Percentiles rank a stretch among this genome's conserved stretches.
These are phyloP conservation scores for Trichoderma afroharzianum DNA, from an alignment of 2,329 filamentous ascomycete genomes.

Conservation along the genomic window DNA sequence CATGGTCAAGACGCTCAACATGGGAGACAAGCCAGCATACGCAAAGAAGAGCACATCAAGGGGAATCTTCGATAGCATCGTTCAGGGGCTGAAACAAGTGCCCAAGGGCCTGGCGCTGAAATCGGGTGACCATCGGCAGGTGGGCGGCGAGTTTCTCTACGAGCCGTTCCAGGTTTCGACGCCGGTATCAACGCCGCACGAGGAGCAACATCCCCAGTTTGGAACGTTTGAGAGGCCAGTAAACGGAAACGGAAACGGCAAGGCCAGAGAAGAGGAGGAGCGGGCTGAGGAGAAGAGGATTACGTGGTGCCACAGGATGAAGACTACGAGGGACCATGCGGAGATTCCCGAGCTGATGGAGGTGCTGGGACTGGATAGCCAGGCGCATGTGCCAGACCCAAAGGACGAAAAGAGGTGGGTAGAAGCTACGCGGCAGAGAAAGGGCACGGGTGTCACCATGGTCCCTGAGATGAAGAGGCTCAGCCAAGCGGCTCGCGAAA, in stretches of 20 bases:
- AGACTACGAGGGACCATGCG: constrained; percentile 71
- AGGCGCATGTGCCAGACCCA: not conserved
- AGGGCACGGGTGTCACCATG: constrained; percentile 53
- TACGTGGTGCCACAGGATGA: constrained; percentile 81
- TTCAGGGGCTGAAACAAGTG: constrained; percentile 58
- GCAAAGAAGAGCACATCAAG: constrained; percentile 53
- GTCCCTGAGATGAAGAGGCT: constrained; percentile 46
- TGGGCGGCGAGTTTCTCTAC: constrained; percentile 78
- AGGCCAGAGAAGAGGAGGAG: constrained; percentile 26
- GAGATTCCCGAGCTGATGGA: constrained; percentile 65
- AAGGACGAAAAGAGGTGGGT: constrained; percentile 27
- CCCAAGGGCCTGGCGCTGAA: constrained; percentile 56
- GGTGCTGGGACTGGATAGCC: constrained; percentile 54
- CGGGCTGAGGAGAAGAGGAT: constrained; percentile 55
- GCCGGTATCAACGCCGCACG: constrained; percentile 43
- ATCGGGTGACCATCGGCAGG: constrained; percentile 63
- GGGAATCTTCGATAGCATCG: constrained; percentile 48
- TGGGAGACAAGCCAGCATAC: constrained; percentile 62
- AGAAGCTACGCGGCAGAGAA: constrained; percentile 44
- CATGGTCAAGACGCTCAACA: constrained; percentile 61
- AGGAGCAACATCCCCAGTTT: constrained; percentile 28
- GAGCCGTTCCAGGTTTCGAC: constrained; percentile 49
- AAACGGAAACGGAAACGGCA: constrained; percentile 17
- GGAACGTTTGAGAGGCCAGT: constrained; percentile 22
- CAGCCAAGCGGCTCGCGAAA: constrained; percentile 29